phyloP scores from a whole-genome alignment of 208 protist genomes.

The Trypanosoma melophagium region DNA sequence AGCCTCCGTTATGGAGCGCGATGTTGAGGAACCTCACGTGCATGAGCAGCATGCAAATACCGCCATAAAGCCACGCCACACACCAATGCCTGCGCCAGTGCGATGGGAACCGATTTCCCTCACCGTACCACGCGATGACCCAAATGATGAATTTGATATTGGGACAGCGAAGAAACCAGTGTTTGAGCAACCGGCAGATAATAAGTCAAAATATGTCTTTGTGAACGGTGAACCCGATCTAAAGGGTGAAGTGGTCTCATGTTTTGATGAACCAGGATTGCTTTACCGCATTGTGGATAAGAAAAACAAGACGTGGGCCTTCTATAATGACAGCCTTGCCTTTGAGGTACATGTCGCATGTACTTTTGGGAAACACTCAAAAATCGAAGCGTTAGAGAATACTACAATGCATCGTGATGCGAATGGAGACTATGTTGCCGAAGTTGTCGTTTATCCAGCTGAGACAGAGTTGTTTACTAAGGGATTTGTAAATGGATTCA shows the following conservation, averaged over 20 bases:
- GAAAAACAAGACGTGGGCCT: conserved; percentile 75
- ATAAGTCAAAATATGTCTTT: conserved; percentile 40
- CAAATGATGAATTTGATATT: conserved; percentile 83
- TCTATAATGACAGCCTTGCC: conserved; percentile 84
- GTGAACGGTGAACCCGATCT: conserved; percentile 66
- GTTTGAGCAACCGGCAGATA: conserved; percentile 31
- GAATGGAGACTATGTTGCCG: conserved; percentile 53
- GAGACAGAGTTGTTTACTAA: conserved; percentile 82
- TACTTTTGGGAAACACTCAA: conserved; percentile 77
- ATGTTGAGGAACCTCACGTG: background rate
- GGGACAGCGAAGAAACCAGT: conserved; percentile 47
- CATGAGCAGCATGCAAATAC: conserved; percentile 23
- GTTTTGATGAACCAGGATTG: conserved; percentile 79
- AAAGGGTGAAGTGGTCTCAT: conserved; percentile 68
- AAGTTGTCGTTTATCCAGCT: conserved; percentile 68
- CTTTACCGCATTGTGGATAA: conserved; percentile 83
- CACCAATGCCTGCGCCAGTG: conserved; percentile 29
- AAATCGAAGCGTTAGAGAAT: conserved; percentile 74
- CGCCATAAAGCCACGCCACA: conserved; percentile 59
- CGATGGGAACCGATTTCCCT: conserved; percentile 52
- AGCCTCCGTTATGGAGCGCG: too few species aligned
- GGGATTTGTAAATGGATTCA: conserved; percentile 85
- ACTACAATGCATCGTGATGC: conserved; percentile 40
- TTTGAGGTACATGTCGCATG: conserved; percentile 76
- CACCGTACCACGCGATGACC: conserved; percentile 44